Conservation (phyloP, 192 early-diverging fungal species). For the Pilobolus umbonatus region DNA sequence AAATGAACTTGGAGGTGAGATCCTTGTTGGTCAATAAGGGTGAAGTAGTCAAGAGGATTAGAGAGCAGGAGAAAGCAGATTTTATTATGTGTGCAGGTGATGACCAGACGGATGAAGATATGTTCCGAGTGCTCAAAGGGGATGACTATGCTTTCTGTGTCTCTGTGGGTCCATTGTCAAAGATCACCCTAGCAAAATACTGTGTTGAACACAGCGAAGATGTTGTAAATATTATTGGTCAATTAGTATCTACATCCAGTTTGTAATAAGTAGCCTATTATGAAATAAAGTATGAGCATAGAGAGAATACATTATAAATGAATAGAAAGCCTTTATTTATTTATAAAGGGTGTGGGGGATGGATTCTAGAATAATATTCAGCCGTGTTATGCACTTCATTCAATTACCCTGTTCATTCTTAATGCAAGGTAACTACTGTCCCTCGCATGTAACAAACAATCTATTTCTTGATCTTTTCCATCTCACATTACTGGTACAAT, state of each 20-base stretch:
- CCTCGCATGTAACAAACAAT: no score
- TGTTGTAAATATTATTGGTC: conserved; percentile 44
- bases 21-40: conserved; percentile 93
- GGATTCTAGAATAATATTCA: not conserved
- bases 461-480: no score
- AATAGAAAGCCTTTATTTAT: no score
- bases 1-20: conserved; percentile 96
- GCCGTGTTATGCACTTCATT: not conserved
- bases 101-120: conserved; percentile 97
- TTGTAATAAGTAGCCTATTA: not conserved
- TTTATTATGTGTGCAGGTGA: conserved; percentile 95
- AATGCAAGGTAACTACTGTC: not conserved
- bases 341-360: no score
- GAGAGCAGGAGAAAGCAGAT: conserved; percentile 59
- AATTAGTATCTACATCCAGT: conserved; percentile 17
- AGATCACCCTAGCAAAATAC: conserved; percentile 82
- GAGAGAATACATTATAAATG: no score
- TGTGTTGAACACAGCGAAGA: conserved; percentile 72
- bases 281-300: no score
- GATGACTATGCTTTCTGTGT: conserved; percentile 46
- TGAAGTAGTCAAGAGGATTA: conserved; percentile 88
- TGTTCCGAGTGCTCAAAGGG: conserved; percentile 73
- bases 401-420: not conserved
- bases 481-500: no score
- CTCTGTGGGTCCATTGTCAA: conserved; percentile 77